Evolutionary conservation across 2,329 filamentous ascomycete species (phyloP).

Genomic region (Xylariales sp.): DNA sequence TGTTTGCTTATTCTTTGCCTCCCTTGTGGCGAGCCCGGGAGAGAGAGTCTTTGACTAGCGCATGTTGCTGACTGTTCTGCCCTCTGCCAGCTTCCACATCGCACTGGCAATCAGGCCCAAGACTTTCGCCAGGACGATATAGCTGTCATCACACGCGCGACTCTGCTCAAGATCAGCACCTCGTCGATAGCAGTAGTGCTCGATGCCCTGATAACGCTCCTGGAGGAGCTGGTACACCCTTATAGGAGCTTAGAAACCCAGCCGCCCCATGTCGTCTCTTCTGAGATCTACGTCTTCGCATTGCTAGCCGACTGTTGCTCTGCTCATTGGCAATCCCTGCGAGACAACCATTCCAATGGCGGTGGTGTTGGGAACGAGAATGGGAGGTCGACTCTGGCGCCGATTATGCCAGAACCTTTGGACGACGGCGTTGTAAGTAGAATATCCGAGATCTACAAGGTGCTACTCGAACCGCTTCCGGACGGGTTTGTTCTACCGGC

Average conservation of each 20-base stretch:
- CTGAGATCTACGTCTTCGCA: constrained; percentile 60
- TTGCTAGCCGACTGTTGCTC: constrained; percentile 62
- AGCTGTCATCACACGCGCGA: constrained; percentile 55
- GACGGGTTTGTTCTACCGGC: constrained; percentile 54
- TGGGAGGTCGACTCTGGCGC: constrained; percentile 3
- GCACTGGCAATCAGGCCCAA: constrained; percentile 52
- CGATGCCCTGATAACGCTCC: constrained; percentile 50
- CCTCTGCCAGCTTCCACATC: constrained; percentile 52
- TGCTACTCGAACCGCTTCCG: constrained; percentile 54
- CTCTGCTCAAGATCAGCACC: constrained; percentile 56
- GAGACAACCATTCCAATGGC: constrained; percentile 21
- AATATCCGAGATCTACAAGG: constrained; percentile 50
- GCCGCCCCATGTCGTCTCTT: constrained; percentile 56
- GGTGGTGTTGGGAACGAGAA: constrained; percentile 8
- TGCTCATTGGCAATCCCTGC: constrained; percentile 51
- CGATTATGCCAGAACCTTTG: constrained; percentile 33
- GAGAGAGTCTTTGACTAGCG: not conserved
- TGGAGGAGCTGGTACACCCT: constrained; percentile 54
- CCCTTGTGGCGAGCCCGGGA: constrained; percentile 8
- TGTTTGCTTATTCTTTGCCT: constrained; percentile 6
- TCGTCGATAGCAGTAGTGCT: constrained; percentile 50
- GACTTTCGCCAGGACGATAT: constrained; percentile 58
- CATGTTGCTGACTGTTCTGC: not conserved
- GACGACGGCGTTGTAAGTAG: constrained; percentile 48
- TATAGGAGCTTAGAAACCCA: constrained; percentile 48